phyloP scores from a whole-genome alignment of 2,329 filamentous ascomycete species.

The Colletotrichum incanum region DNA sequence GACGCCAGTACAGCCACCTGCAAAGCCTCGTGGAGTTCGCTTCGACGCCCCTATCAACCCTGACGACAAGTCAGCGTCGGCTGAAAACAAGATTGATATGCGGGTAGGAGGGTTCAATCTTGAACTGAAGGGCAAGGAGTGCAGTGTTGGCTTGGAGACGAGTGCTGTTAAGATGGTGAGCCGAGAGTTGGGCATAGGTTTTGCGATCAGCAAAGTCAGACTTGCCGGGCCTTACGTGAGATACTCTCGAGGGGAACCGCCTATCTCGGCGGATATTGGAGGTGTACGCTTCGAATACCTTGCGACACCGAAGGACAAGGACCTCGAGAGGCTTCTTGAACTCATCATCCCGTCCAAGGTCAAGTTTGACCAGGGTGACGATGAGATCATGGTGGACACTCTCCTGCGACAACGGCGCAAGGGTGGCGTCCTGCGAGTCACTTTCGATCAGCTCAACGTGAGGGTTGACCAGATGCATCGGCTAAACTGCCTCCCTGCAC shows the following conservation, averaged over 20 bases:
- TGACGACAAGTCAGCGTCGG: conserved; percentile 61
- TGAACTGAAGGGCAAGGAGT: conserved; percentile 83
- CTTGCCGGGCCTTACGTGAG: conserved; percentile 79
- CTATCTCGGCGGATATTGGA: conserved; percentile 74
- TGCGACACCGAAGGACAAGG: conserved; percentile 80
- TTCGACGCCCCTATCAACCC: conserved; percentile 70
- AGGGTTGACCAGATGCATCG: conserved; percentile 75
- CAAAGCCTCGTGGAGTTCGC: conserved; percentile 70
- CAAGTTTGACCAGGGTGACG: conserved; percentile 86
- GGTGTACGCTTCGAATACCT: conserved; percentile 82
- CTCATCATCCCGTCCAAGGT: conserved; percentile 93
- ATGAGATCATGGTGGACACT: conserved; percentile 96
- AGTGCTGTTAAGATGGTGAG: conserved; percentile 87
- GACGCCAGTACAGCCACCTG: conserved; percentile 55
- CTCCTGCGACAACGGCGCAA: conserved; percentile 88
- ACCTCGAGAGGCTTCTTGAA: conserved; percentile 86
- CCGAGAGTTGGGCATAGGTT: conserved; percentile 78
- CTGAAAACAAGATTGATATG: conserved; percentile 80
- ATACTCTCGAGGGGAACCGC: conserved; percentile 68
- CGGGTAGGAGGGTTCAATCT: conserved; percentile 84
- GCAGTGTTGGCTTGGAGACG: conserved; percentile 81
- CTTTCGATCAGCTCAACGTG: conserved; percentile 75
- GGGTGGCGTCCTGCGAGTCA: conserved; percentile 84
- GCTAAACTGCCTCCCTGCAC: conserved; percentile 76
- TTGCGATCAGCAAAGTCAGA: conserved; percentile 83